Evolutionary conservation across 1,284 basidiomycete genomes (phyloP).

Genomic region (Apiotrichum veenhuisii): DNA sequence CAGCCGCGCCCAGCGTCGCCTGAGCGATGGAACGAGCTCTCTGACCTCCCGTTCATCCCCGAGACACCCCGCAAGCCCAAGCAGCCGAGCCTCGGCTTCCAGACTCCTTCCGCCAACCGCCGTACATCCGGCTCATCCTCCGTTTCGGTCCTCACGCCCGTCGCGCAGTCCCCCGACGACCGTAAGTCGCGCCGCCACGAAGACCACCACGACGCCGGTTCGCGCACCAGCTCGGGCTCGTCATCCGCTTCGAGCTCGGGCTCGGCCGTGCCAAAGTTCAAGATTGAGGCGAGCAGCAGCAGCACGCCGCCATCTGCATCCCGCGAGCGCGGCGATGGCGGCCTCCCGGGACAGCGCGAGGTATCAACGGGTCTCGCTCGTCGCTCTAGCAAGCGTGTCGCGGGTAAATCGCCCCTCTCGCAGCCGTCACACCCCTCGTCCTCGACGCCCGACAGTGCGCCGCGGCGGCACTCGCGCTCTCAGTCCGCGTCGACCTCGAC

Average conservation of each 20-base stretch:
- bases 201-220: not conserved
- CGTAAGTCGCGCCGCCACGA: not conserved
- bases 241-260: not conserved
- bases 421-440: not conserved
- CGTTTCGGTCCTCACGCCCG: constrained; percentile 26
- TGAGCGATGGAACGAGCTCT: not conserved
- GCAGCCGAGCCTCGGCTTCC: constrained; percentile 39
- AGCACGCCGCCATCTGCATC: not conserved
- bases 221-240: constrained; percentile 5
- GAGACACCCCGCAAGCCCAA: constrained; percentile 40
- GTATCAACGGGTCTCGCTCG: not conserved
- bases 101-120: constrained; percentile 34
- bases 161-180: constrained; percentile 28
- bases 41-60: constrained; percentile 37
- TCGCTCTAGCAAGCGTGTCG: constrained; percentile 12
- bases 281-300: not conserved
- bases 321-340: not conserved
- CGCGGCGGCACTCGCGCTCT: constrained; percentile 35
- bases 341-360: not conserved
- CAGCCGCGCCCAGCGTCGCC: not conserved
- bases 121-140: constrained; percentile 22
- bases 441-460: not conserved
- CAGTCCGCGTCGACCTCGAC: constrained; percentile 24
- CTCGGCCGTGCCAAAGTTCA: not conserved
- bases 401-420: constrained; percentile 17